These are phyloP conservation scores for Pseudofabraea citricarpa DNA, from an alignment of 2,329 filamentous ascomycete genomes.

Conservation along the genomic window DNA sequence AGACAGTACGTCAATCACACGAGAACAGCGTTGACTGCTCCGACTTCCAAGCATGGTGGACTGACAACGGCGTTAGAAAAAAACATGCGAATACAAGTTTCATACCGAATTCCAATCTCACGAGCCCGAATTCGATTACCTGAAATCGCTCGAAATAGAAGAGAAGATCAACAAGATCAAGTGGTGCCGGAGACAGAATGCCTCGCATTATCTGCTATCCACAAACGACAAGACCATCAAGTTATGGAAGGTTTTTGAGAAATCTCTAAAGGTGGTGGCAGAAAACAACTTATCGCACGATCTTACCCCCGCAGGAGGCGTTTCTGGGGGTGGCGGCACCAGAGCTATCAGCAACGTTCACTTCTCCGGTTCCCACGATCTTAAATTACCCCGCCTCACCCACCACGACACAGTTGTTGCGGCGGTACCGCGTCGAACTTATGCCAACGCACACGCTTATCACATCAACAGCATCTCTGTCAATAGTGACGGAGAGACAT, in stretches of 20 bases:
- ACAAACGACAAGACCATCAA: conserved; percentile 99
- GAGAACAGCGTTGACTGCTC: neutral
- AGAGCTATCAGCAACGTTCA: conserved; percentile 65
- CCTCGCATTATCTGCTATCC: conserved; percentile 94
- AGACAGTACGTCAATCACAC: conserved; percentile 61
- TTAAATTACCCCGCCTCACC: conserved; percentile 93
- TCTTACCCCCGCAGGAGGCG: conserved; percentile 69
- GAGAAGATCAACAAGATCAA: conserved; percentile 99
- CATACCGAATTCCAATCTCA: conserved; percentile 99
- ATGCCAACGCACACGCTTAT: conserved; percentile 97
- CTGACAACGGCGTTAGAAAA: conserved; percentile 67
- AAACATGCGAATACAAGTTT: conserved; percentile 99
- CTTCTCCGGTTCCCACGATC: conserved; percentile 75
- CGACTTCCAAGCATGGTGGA: conserved; percentile 2
- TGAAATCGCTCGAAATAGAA: conserved; percentile 98
- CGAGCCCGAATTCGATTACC: conserved; percentile 98
- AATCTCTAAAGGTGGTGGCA: conserved; percentile 96
- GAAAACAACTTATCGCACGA: conserved; percentile 98
- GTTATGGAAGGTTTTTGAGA: conserved; percentile 99
- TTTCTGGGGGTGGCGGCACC: conserved; percentile 66
- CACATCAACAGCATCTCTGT: conserved; percentile 99
- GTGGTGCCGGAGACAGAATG: conserved; percentile 97
- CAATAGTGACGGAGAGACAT: conserved; percentile 98
- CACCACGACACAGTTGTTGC: conserved; percentile 98
- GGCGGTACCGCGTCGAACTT: conserved; percentile 90